phyloP scores from a whole-genome alignment of 2,329 filamentous ascomycete species.

The Cladosporium austrohemisphaericum region DNA sequence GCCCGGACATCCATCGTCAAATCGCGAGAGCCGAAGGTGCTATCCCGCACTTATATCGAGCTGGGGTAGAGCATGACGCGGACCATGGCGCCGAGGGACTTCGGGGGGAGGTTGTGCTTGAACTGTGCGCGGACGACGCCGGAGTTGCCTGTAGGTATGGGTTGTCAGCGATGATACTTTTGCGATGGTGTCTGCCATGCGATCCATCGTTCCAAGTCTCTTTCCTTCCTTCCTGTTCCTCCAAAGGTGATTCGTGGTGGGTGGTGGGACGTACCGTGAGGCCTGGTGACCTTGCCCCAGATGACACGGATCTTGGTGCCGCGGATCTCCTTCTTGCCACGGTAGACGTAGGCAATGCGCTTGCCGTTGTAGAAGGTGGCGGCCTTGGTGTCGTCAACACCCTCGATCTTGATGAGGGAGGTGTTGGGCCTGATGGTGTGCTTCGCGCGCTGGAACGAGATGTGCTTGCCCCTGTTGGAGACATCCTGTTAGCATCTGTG shows the following conservation, averaged over 20 bases:
- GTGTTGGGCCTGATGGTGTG: conserved; percentile 78
- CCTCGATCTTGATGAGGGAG: conserved; percentile 96
- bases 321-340: conserved; percentile 87
- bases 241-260: conserved; percentile 14
- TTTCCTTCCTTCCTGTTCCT: conserved; percentile 1
- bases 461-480: conserved; percentile 79
- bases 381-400: conserved; percentile 83
- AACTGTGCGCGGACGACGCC: conserved; percentile 98
- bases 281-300: conserved; percentile 96
- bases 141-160: conserved; percentile 69
- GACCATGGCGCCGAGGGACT: conserved; percentile 74
- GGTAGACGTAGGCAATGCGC: conserved; percentile 98
- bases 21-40: conserved; percentile 3
- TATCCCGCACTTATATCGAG: conserved; percentile 33
- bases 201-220: not conserved
- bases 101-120: conserved; percentile 89
- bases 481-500: conserved; percentile 12
- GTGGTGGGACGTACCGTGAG: conserved; percentile 66
- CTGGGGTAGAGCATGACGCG: conserved; percentile 41
- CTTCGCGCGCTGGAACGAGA: conserved; percentile 96
- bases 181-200: conserved; percentile 7
- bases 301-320: conserved; percentile 98
- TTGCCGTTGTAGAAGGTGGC: conserved; percentile 99
- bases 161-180: conserved; percentile 21
- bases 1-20: conserved; percentile 14